phyloP scores from a whole-genome alignment of 345 rosid genomes.

The Angophora floribunda region DNA sequence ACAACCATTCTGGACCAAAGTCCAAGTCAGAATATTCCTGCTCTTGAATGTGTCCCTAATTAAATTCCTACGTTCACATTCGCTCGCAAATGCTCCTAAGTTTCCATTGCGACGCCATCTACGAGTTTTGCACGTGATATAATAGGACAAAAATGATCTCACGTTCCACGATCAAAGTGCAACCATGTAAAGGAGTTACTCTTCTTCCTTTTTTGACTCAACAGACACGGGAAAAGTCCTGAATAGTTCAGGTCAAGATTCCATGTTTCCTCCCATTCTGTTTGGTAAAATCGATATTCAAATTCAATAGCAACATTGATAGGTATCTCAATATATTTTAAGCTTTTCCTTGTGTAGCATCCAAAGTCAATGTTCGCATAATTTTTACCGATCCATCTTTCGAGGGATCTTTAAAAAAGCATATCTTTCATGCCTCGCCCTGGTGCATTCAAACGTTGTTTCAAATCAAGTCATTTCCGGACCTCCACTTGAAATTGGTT shows the following conservation, averaged over 20 bases:
- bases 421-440: not conserved
- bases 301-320: not conserved
- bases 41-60: not conserved
- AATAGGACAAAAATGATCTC: not conserved
- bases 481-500: not conserved
- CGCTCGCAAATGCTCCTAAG: not conserved
- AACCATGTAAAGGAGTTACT: fast-evolving
- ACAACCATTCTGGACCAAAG: not conserved
- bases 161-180: not conserved
- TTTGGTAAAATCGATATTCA: not conserved
- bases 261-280: not conserved
- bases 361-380: not conserved
- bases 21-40: not conserved
- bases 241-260: not conserved
- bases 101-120: not conserved
- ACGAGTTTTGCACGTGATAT: not conserved
- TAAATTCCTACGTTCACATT: not conserved
- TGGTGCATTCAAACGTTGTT: fast-evolving
- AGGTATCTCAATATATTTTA: not conserved
- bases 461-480: not conserved
- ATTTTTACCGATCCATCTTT: not conserved
- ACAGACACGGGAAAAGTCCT: fast-evolving
- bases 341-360: not conserved
- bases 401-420: not conserved
- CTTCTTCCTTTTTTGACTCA: not conserved